Evolutionary conservation across 495 filamentous ascomycete species (phyloP).

Genomic region (Clohesyomyces aquaticus): DNA sequence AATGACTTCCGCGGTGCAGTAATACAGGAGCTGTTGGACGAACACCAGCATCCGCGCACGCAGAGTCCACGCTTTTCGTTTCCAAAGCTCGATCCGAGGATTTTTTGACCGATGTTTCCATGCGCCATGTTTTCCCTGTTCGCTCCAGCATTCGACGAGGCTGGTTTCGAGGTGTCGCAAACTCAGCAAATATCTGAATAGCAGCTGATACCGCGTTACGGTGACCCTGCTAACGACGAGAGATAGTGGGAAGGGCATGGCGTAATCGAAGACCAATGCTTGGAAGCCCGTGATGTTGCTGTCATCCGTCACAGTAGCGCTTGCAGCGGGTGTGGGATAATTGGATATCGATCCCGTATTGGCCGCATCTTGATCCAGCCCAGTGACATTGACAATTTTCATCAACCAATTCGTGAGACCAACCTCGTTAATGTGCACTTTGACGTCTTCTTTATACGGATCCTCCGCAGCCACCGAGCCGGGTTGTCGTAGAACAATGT

Average conservation of each 20-base stretch:
- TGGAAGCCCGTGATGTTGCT: conserved; percentile 88
- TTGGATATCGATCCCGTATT: conserved; percentile 50
- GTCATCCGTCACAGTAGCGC: conserved; percentile 65
- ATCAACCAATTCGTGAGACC: conserved; percentile 90
- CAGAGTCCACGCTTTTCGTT: conserved; percentile 87
- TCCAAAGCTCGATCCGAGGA: conserved; percentile 83
- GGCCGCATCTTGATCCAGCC: conserved; percentile 82
- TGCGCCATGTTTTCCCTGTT: conserved; percentile 78
- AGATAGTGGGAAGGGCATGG: conserved; percentile 93
- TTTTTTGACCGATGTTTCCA: conserved; percentile 83
- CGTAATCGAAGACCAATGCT: conserved; percentile 89
- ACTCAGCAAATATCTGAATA: conserved; percentile 90
- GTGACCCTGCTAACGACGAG: conserved; percentile 96
- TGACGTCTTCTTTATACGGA: conserved; percentile 97
- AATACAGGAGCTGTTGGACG: conserved; percentile 93
- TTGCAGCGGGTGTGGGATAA: conserved; percentile 57
- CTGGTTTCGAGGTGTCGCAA: conserved; percentile 86
- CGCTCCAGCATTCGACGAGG: conserved; percentile 83
- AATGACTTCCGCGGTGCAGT: conserved; percentile 94
- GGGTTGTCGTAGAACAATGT: conserved; percentile 91
- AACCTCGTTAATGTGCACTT: conserved; percentile 94
- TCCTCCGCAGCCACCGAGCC: conserved; percentile 92
- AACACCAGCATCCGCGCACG: conserved; percentile 94
- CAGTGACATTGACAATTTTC: conserved; percentile 92
- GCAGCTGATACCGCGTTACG: conserved; percentile 89